These are phyloP conservation scores for Rubia balearica DNA, from an alignment of 305 asterid genomes.

Conservation along the genomic window DNA sequence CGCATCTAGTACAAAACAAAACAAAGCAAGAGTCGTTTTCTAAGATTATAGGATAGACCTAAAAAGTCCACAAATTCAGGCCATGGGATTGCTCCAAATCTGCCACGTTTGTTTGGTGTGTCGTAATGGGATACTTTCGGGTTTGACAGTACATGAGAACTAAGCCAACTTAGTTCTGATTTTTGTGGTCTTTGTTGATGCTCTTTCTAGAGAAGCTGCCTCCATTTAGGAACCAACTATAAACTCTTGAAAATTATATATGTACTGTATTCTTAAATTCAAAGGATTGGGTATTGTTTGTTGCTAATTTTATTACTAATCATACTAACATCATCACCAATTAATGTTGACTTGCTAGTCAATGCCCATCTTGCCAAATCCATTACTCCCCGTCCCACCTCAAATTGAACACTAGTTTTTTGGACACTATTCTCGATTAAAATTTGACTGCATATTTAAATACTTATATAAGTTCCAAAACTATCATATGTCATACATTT, in stretches of 20 bases:
- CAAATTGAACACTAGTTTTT: no score
- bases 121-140: constrained; percentile 12
- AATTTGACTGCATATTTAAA: no score
- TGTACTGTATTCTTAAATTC: no score
- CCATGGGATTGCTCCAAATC: background rate
- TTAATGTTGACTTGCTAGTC: background rate
- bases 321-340: background rate
- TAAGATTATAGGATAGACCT: constrained; percentile 24
- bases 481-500: no score
- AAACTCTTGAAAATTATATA: background rate
- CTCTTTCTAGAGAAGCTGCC: constrained; percentile 39
- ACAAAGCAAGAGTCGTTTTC: constrained; percentile 4
- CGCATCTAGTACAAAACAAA: no score
- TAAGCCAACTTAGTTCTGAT: background rate
- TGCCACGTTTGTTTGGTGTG: constrained; percentile 24
- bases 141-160: background rate
- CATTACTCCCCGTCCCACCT: no score
- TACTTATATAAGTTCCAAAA: no score
- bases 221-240: constrained; percentile 32
- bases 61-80: constrained; percentile 18
- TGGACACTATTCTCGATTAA: no score
- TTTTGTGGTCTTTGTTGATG: constrained; percentile 11
- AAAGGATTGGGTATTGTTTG: background rate
- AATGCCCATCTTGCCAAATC: background rate
- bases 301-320: background rate